Percentiles rank a stretch among this genome's conserved stretches.
Conservation (phyloP, 441 rosid genomes). For the Gossypium trilobum region DNA sequence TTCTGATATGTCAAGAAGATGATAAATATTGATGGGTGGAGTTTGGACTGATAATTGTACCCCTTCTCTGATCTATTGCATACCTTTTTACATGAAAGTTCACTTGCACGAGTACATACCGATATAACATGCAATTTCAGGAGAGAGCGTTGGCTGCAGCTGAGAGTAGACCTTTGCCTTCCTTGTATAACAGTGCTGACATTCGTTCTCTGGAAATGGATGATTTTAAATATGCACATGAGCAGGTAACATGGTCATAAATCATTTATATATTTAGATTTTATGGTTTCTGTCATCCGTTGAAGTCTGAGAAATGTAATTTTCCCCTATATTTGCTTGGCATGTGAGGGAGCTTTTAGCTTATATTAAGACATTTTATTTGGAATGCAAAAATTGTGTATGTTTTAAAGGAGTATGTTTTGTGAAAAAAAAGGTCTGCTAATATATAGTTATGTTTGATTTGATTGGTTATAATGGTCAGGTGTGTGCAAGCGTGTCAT, state of each 20-base stretch:
- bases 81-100: not conserved
- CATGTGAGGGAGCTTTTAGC: no score
- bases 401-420: not conserved
- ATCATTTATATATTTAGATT: not conserved
- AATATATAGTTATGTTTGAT: not conserved
- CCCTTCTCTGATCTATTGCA: not conserved
- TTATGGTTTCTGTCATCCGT: not conserved
- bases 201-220: slow-evolving; percentile 71
- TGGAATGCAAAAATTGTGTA: not conserved
- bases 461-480: slow-evolving; percentile 19
- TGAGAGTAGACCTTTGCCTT: slow-evolving; percentile 57
- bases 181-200: slow-evolving; percentile 64
- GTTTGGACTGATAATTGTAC: not conserved
- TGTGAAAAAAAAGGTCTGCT: not conserved
- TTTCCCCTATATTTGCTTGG: no score
- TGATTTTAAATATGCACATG: slow-evolving; percentile 84
- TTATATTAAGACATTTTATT: no score
- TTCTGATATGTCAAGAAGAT: not conserved
- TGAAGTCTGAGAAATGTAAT: not conserved
- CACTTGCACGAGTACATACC: not conserved
- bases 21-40: not conserved
- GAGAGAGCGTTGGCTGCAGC: slow-evolving; percentile 57
- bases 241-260: slow-evolving; percentile 50
- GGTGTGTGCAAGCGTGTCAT: slow-evolving; percentile 96
- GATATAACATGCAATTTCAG: slow-evolving; percentile 31